Conservation (phyloP, 345 rosid genomes). For the Microcos paniculata region DNA sequence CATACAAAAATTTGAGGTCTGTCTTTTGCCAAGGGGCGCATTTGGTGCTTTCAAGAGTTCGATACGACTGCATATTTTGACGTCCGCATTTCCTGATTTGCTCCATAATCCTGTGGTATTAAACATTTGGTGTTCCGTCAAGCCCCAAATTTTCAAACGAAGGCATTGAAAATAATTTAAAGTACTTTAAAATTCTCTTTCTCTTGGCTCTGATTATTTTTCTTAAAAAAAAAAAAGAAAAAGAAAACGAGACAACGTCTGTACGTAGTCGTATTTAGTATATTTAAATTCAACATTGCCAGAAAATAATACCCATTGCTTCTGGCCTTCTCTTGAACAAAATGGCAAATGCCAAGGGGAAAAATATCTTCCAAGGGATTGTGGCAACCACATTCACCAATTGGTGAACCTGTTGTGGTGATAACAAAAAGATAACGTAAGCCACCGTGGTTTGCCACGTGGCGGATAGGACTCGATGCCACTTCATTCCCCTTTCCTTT, state of each 20-base stretch:
- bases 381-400: conserved; percentile 36
- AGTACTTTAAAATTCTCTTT: neutral
- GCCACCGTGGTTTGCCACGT: conserved; percentile 56
- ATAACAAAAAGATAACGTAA: conserved; percentile 48
- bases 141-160: neutral
- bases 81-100: neutral
- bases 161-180: neutral
- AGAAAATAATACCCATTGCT: neutral
- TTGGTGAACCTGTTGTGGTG: conserved; percentile 11
- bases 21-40: neutral
- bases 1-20: neutral
- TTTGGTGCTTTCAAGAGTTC: neutral
- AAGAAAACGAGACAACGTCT: neutral
- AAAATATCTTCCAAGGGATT: neutral
- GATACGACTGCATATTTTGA: neutral
- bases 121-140: neutral
- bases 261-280: neutral
- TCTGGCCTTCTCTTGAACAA: too few relatives aligned
- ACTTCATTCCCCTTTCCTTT: conserved; percentile 13
- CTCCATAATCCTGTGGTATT: conserved; percentile 29
- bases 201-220: neutral
- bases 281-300: neutral
- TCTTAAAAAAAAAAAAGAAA: too few relatives aligned
- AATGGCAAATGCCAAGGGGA: neutral
- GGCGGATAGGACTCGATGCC: conserved; percentile 42